phyloP scores from a whole-genome alignment of 2,329 filamentous ascomycete genomes.

The Plenodomus tracheiphilus region DNA sequence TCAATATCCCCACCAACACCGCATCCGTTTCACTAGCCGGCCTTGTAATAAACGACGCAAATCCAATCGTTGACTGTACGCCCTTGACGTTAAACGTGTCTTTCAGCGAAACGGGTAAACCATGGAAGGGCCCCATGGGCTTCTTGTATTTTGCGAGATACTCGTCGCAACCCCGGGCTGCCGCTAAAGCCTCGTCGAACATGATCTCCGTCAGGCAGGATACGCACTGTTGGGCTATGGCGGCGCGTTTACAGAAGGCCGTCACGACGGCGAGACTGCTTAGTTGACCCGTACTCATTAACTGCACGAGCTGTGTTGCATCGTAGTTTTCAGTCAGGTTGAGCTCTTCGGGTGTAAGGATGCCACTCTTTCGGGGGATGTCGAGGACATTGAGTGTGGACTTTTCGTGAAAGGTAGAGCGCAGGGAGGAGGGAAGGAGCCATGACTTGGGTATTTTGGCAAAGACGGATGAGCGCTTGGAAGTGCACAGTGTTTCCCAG shows the following conservation, averaged over 20 bases:
- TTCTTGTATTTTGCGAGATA: slow-evolving; percentile 44
- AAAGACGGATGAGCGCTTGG: slow-evolving; percentile 31
- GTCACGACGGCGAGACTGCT: slow-evolving; percentile 50
- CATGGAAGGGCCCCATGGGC: slow-evolving; percentile 56
- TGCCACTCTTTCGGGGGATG: slow-evolving; percentile 33
- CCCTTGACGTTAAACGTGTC: slow-evolving; percentile 66
- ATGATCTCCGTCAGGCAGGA: slow-evolving; percentile 51
- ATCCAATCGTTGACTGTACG: slow-evolving; percentile 62
- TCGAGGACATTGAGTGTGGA: slow-evolving; percentile 33
- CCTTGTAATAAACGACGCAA: slow-evolving; percentile 50
- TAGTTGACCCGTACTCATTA: slow-evolving; percentile 26
- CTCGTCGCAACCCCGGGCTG: slow-evolving; percentile 45
- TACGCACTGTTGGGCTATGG: slow-evolving; percentile 62
- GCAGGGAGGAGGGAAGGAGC: slow-evolving; percentile 30
- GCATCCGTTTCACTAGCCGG: slow-evolving; percentile 39
- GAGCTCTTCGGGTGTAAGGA: slow-evolving; percentile 38
- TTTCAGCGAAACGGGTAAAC: slow-evolving; percentile 60
- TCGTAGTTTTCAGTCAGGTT: slow-evolving; percentile 42
- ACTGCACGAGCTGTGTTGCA: slow-evolving; percentile 34
- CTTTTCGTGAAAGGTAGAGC: slow-evolving; percentile 18
- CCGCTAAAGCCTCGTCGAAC: slow-evolving; percentile 46
- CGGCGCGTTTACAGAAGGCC: slow-evolving; percentile 59
- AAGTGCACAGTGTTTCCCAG: slow-evolving; percentile 36
- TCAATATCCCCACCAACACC: slow-evolving; percentile 42
- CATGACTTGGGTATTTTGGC: slow-evolving; percentile 39